Conservation (phyloP, 1,284 basidiomycete species). For the Stereum hirsutum region DNA sequence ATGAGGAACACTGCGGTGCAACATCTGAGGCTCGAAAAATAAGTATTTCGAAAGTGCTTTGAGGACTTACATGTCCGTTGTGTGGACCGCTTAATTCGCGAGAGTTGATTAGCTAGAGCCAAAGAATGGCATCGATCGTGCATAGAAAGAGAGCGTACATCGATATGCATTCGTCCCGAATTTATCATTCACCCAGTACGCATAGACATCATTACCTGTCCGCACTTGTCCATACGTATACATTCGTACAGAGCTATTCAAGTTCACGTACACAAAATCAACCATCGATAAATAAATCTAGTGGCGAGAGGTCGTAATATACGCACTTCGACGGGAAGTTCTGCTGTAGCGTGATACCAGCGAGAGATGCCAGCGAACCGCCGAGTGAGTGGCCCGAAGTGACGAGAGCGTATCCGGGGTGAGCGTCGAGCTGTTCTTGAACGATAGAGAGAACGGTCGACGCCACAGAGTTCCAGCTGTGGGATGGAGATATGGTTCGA, state of each 20-base stretch:
- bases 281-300: too few relatives aligned
- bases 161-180: slow-evolving; percentile 27
- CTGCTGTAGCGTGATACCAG: slow-evolving; percentile 24
- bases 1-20: slow-evolving; percentile 29
- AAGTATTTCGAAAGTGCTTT: too few relatives aligned
- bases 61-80: slow-evolving; percentile 18
- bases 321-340: slow-evolving; percentile 28
- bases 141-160: slow-evolving; percentile 11
- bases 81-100: slow-evolving; percentile 14
- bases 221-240: slow-evolving; percentile 42
- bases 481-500: too few relatives aligned
- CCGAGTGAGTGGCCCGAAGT: slow-evolving; percentile 3
- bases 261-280: background rate
- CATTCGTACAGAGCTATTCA: slow-evolving; percentile 22
- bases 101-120: background rate
- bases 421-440: slow-evolving; percentile 12
- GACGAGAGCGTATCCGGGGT: slow-evolving; percentile 27
- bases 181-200: slow-evolving; percentile 29
- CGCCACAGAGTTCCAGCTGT: slow-evolving; percentile 37
- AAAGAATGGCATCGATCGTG: background rate
- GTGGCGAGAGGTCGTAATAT: too few relatives aligned
- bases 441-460: slow-evolving; percentile 18
- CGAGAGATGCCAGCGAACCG: slow-evolving; percentile 1
- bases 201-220: slow-evolving; percentile 34
- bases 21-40: too few relatives aligned